Evolutionary conservation across 2,329 filamentous ascomycete species (phyloP).

Genomic region (Atkinsonella hypoxylon): DNA sequence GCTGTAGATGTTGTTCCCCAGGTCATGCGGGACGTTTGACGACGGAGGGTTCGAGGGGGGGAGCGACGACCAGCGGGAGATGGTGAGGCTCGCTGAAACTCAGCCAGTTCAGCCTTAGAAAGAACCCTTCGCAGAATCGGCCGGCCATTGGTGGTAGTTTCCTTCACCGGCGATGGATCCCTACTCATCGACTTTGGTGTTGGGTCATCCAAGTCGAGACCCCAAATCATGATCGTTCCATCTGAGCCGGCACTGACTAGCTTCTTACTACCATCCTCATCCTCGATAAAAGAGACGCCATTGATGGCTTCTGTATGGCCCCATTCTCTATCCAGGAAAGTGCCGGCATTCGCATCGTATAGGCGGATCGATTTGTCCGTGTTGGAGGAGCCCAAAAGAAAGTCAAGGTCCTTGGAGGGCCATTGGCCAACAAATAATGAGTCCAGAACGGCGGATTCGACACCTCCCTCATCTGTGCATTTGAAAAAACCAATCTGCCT

Average conservation of each 20-base stretch:
- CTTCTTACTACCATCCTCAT: conserved; percentile 40
- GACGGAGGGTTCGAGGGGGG: conserved; percentile 40
- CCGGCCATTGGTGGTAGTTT: conserved; percentile 43
- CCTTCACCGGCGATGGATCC: conserved; percentile 43
- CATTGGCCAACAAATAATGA: conserved; percentile 55
- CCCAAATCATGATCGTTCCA: conserved; percentile 75
- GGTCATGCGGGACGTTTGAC: conserved; percentile 42
- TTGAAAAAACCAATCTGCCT: conserved; percentile 65
- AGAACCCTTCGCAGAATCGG: conserved; percentile 76
- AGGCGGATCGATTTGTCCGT: conserved; percentile 92
- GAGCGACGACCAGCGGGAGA: conserved; percentile 36
- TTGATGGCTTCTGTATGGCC: conserved; percentile 92
- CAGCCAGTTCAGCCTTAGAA: conserved; percentile 75
- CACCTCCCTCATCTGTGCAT: conserved; percentile 65
- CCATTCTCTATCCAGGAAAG: conserved; percentile 78
- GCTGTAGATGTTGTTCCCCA: conserved; percentile 22
- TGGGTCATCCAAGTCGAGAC: conserved; percentile 37
- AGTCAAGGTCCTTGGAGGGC: conserved; percentile 42
- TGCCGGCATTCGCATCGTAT: conserved; percentile 68
- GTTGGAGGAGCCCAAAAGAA: conserved; percentile 80
- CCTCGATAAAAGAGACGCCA: conserved; percentile 62
- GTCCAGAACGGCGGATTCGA: conserved; percentile 73
- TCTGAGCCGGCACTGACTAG: conserved; percentile 68
- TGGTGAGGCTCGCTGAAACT: conserved; percentile 50
- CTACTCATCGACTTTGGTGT: conserved; percentile 29